Evolutionary conservation across 805 yeast species (phyloP), one percentile per base, ranked within the genome.

Genomic region (Barnettozyma populi): DNA sequence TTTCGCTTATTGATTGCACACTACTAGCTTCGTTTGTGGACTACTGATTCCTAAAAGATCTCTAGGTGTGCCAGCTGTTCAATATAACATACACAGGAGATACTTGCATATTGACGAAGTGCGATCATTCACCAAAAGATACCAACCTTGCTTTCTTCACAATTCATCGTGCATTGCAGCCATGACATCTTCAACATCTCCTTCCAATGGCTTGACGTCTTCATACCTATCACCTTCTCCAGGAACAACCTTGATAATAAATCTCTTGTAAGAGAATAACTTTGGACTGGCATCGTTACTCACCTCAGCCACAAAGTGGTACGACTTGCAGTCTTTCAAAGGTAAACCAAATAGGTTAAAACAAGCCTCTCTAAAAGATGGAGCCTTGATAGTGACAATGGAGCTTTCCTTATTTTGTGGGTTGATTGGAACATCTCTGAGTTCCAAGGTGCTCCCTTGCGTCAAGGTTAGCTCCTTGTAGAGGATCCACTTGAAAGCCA

Each of bases 401-500:
- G 57, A 46, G 5, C 47, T 46, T 3, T 49, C 50, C 3, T 42
- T 34, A 37, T 55, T 55, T 11, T 40, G 27, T 13, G 31, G 34
- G 4, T 7, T 25, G 24, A 57, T 50, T 20, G 38, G 43, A 16
- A 57, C 47, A 19, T 51, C 54, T 20, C 51, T 59, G 31, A 57
- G 50, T 18, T 55, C 63, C 10, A 46, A 25, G 9, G 54, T 43
- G 36, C 56, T 57, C 1, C 61, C 58, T 23, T 58, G 62, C 1
- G 62, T 52, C 31, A 52, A 34, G 1, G 64, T 41, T 10, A 56
- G 42, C 23, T 53, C 59, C 24, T 57, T 47, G 41, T 64, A 64
- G 43, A 61, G 65, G 43, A 51, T 58, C 67, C 67, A 64, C 13
- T 59, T 53, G 49, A 39, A 62, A 9, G 23, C 27, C 24, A 63